Percentiles rank a stretch among this genome's conserved stretches.
Evolutionary conservation across 2,329 filamentous ascomycete genomes (phyloP).

Genomic region (Penicillium digitatum): DNA sequence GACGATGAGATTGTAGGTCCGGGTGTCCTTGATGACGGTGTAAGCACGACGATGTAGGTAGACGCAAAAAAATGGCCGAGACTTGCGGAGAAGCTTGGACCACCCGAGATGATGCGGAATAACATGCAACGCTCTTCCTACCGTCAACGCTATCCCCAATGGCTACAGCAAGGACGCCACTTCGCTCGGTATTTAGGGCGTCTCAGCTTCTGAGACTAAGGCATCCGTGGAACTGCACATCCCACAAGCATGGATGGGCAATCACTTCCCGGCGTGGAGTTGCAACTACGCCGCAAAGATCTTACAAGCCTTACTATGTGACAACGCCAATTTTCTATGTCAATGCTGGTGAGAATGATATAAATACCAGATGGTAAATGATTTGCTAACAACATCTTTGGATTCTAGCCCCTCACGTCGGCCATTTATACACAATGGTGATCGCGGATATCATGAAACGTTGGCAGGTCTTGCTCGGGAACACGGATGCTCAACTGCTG

Average conservation of each 20-base stretch:
- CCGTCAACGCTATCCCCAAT: slow-evolving; percentile 19
- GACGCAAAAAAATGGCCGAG: slow-evolving; percentile 21
- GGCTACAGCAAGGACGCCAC: slow-evolving; percentile 27
- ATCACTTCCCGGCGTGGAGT: slow-evolving; percentile 26
- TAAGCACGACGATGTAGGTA: slow-evolving; percentile 2
- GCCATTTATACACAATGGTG: slow-evolving; percentile 90
- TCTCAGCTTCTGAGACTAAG: slow-evolving; percentile 23
- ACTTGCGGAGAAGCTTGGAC: slow-evolving; percentile 35
- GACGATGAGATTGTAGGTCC: background rate
- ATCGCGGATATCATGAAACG: slow-evolving; percentile 87
- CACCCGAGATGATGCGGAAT: slow-evolving; percentile 32
- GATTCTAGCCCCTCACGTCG: slow-evolving; percentile 80
- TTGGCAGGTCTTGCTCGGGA: slow-evolving; percentile 75
- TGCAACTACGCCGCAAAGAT: slow-evolving; percentile 27
- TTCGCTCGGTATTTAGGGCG: slow-evolving; percentile 33
- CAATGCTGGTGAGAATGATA: slow-evolving; percentile 67
- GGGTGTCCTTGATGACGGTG: background rate
- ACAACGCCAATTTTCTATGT: slow-evolving; percentile 99
- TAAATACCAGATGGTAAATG: background rate
- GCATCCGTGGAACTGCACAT: slow-evolving; percentile 31
- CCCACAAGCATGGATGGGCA: slow-evolving; percentile 24
- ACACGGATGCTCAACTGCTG: slow-evolving; percentile 63
- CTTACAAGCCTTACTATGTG: slow-evolving; percentile 81
- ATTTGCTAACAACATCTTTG: background rate
- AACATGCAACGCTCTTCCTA: slow-evolving; percentile 20